Percentiles rank a stretch among this genome's conserved stretches.
These are phyloP conservation scores for Lodderomyces margitis DNA, from an alignment of 1,139 yeast species.

Conservation along the genomic window DNA sequence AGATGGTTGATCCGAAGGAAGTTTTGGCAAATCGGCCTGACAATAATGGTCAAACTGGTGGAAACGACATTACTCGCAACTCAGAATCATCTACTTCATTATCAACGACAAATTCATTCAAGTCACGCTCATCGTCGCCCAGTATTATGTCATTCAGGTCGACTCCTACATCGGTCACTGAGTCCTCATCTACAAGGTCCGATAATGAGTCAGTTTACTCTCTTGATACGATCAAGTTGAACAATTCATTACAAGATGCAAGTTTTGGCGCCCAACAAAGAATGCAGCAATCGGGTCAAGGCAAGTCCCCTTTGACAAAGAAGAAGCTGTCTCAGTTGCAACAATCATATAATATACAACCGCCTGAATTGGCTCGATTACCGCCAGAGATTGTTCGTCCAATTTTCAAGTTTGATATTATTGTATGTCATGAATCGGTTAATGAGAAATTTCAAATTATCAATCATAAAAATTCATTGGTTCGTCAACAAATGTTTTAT, in stretches of 20 bases:
- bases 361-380: conserved; percentile 44
- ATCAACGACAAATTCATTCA: conserved; percentile 32
- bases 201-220: conserved; percentile 25
- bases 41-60: conserved; percentile 1
- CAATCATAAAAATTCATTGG: conserved; percentile 13
- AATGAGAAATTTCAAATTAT: conserved; percentile 32
- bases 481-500: conserved; percentile 5
- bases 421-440: conserved; percentile 43
- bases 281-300: conserved; percentile 1
- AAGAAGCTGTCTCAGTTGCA: conserved; percentile 3
- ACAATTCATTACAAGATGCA: conserved; percentile 1
- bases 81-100: conserved; percentile 42
- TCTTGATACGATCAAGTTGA: conserved; percentile 11
- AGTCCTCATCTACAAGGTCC: conserved; percentile 32
- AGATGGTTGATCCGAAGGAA: conserved; percentile 17
- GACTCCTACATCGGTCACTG: conserved; percentile 41
- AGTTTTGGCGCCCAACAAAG: conserved; percentile 1
- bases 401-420: conserved; percentile 46
- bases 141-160: conserved; percentile 43
- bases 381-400: conserved; percentile 52
- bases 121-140: conserved; percentile 45
- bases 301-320: neutral
- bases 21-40: neutral
- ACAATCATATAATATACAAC: conserved; percentile 23
- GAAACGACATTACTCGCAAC: conserved; percentile 17